Evolutionary conservation across 2,329 filamentous ascomycete species (phyloP).

Genomic region (Ophiostoma himal-ulmi): DNA sequence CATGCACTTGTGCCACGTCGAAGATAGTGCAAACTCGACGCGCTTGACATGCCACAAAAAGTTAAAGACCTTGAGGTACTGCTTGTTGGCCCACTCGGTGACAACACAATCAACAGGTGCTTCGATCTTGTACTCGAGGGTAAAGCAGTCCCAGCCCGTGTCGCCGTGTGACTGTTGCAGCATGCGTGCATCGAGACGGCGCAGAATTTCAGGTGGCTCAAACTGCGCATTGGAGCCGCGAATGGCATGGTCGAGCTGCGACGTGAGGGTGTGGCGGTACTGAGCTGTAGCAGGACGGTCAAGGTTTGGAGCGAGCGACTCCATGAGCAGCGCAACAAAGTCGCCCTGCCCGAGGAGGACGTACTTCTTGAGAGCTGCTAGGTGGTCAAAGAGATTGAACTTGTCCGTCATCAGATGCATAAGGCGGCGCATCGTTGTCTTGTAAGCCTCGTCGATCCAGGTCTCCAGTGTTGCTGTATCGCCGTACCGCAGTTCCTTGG

Average conservation of each 20-base stretch:
- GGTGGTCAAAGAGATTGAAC: constrained; percentile 89
- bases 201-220: constrained; percentile 84
- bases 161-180: constrained; percentile 92
- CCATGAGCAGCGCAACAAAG: constrained; percentile 95
- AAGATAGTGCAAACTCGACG: constrained; percentile 87
- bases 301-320: constrained; percentile 85
- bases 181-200: constrained; percentile 94
- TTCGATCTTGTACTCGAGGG: constrained; percentile 96
- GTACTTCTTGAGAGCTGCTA: constrained; percentile 89
- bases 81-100: constrained; percentile 88
- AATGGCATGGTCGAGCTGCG: constrained; percentile 96
- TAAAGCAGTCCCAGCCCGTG: constrained; percentile 99
- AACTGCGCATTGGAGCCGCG: constrained; percentile 95
- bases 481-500: constrained; percentile 85
- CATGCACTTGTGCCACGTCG: constrained; percentile 92
- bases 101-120: constrained; percentile 95
- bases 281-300: constrained; percentile 95
- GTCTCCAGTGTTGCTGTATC: constrained; percentile 86
- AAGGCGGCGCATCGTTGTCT: constrained; percentile 92
- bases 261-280: constrained; percentile 92
- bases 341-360: constrained; percentile 91
- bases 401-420: constrained; percentile 92
- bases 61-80: constrained; percentile 99
- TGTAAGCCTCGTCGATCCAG: constrained; percentile 96
- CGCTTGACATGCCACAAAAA: constrained; percentile 98